These are phyloP conservation scores for Fusarium keratoplasticum DNA, from an alignment of 2,329 filamentous ascomycete species.

Conservation along the genomic window DNA sequence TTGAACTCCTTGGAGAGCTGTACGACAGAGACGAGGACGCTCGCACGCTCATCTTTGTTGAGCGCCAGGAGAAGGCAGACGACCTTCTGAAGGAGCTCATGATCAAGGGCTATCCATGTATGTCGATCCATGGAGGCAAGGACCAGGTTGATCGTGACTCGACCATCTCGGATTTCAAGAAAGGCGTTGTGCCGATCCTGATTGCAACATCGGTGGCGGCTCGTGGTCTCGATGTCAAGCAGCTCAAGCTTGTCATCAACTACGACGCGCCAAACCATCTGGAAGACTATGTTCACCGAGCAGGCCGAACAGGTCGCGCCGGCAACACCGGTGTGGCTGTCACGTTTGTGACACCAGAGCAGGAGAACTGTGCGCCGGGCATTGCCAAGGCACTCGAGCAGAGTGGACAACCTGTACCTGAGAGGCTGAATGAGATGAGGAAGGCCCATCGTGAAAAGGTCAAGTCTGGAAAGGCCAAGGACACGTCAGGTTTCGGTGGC, in stretches of 20 bases:
- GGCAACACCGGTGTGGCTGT: slow-evolving; percentile 95
- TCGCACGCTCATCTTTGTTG: slow-evolving; percentile 89
- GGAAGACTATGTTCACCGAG: slow-evolving; percentile 96
- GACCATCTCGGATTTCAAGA: slow-evolving; percentile 93
- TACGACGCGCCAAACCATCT: slow-evolving; percentile 94
- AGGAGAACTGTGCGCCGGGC: slow-evolving; percentile 90
- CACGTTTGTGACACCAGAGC: slow-evolving; percentile 91
- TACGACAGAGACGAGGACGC: slow-evolving; percentile 91
- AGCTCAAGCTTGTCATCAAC: slow-evolving; percentile 95
- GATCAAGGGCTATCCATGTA: slow-evolving; percentile 88
- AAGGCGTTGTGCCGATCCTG: slow-evolving; percentile 87
- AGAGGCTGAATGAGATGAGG: slow-evolving; percentile 72
- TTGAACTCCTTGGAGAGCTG: slow-evolving; percentile 88
- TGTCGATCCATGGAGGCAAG: slow-evolving; percentile 94
- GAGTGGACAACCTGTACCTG: slow-evolving; percentile 86
- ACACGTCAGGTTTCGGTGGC: slow-evolving; percentile 90
- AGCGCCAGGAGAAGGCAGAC: slow-evolving; percentile 91
- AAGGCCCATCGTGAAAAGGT: slow-evolving; percentile 88
- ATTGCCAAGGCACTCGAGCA: slow-evolving; percentile 93
- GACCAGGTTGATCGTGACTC: slow-evolving; percentile 94
- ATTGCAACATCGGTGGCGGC: slow-evolving; percentile 96
- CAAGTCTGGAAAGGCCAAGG: slow-evolving; percentile 91
- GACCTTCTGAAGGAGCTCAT: slow-evolving; percentile 81
- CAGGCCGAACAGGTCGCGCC: slow-evolving; percentile 91
- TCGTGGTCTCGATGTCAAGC: slow-evolving; percentile 94